Evolutionary conservation across 73 alveolate genomes (phyloP).

Genomic region (Blepharisma japonicum): DNA sequence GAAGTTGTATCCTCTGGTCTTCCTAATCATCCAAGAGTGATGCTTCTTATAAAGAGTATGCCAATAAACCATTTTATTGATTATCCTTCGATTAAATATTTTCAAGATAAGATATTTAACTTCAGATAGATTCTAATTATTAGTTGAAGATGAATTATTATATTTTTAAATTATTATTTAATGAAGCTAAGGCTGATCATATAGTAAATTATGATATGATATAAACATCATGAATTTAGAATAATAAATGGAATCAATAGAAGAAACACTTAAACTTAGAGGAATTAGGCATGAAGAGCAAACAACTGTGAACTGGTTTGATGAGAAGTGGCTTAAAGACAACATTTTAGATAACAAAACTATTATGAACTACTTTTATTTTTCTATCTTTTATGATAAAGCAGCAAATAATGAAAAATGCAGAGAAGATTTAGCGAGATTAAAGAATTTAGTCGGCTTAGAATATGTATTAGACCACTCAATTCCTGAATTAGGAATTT

Average conservation of each 20-base stretch:
- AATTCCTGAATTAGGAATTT: not conserved
- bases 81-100: too few relatives aligned
- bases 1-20: conserved; percentile 16
- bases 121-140: too few relatives aligned
- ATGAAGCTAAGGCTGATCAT: too few relatives aligned
- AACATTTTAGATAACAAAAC: not conserved
- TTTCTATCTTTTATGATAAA: conserved; percentile 20
- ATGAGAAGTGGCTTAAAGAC: not conserved
- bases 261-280: too few relatives aligned
- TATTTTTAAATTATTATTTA: too few relatives aligned
- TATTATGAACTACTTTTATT: conserved; percentile 11
- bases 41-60: conserved; percentile 30
- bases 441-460: not conserved
- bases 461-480: conserved; percentile 6
- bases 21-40: conserved; percentile 28
- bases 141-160: too few relatives aligned
- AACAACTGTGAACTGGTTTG: not conserved
- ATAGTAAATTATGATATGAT: too few relatives aligned
- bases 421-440: not conserved
- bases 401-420: conserved; percentile 12
- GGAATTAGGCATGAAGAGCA: not conserved
- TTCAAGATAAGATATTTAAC: too few relatives aligned
- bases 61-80: conserved; percentile 23
- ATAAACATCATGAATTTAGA: too few relatives aligned
- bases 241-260: too few relatives aligned